Conservation (phyloP, 768 basidiomycete genomes). For the Collybia nuda region DNA sequence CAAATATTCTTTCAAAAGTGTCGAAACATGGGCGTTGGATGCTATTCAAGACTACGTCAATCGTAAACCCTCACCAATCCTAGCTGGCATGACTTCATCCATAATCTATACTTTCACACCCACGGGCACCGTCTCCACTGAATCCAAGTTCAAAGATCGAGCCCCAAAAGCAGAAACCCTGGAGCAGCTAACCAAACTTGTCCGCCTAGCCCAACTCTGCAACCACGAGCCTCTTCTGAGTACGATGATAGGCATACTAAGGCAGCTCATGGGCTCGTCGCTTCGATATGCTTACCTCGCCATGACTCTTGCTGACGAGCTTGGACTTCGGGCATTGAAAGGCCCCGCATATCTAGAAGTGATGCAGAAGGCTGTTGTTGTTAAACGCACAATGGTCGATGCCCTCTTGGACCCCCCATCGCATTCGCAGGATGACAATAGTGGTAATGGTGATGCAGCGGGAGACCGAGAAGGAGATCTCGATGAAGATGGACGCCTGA, state of each 20-base stretch:
- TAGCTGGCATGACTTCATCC: slow-evolving; percentile 39
- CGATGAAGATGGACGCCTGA: slow-evolving; percentile 44
- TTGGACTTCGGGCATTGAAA: slow-evolving; percentile 56
- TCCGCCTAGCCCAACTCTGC: slow-evolving; percentile 69
- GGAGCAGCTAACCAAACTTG: slow-evolving; percentile 55
- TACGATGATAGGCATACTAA: slow-evolving; percentile 58
- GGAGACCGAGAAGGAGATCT: slow-evolving; percentile 26
- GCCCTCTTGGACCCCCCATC: slow-evolving; percentile 16
- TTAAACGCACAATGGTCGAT: slow-evolving; percentile 34
- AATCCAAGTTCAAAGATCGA: too few species aligned
- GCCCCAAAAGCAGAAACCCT: slow-evolving; percentile 25
- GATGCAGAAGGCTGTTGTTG: slow-evolving; percentile 59
- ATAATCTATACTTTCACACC: slow-evolving; percentile 30
- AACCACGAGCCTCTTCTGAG: slow-evolving; percentile 57
- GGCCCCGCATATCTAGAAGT: slow-evolving; percentile 73
- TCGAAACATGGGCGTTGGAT: slow-evolving; percentile 75
- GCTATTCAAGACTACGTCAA: slow-evolving; percentile 70
- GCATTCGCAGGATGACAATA: slow-evolving; percentile 8
- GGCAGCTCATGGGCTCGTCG: slow-evolving; percentile 60
- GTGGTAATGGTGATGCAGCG: neutral
- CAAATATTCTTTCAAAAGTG: slow-evolving; percentile 74
- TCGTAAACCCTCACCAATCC: slow-evolving; percentile 52
- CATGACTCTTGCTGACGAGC: slow-evolving; percentile 72
- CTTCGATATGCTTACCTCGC: slow-evolving; percentile 70
- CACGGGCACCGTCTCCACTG: slow-evolving; percentile 12